Evolutionary conservation across 2,329 filamentous ascomycete genomes (phyloP), one percentile per base, ranked within the genome.

Genomic region (Alternaria dauci): DNA sequence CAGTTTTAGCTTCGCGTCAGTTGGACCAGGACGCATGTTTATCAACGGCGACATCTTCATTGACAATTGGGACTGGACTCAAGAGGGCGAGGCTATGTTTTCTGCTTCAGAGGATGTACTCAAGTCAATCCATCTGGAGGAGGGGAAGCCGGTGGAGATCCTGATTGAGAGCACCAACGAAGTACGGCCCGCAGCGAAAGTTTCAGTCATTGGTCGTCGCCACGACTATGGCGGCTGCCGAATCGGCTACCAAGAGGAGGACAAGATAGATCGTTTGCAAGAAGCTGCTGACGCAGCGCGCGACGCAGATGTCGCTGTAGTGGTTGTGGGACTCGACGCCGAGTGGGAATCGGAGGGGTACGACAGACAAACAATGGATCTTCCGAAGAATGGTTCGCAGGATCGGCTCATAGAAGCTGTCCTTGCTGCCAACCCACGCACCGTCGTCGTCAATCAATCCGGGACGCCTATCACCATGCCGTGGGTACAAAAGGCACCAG

Each of bases 291-390:
- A 85, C 28, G 81, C 91, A 7, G 92, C 92, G 30, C 85, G 84
- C 72, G 83, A 86, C 42, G 89, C 89, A 1, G 91, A 94, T 58
- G 90, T 94, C 72, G 92, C 94, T 48, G 85, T 95, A 62, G 82
- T 95, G 55, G 91, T 91, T 72, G 89, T 89, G 2, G 92, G 92
- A 2, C 84, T 95, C 48, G 94, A 93, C 71, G 86, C 86, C 6
- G 90, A 92, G 73, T 92, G 89, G 89, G 90, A 92, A 72, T 91
- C 89, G 2, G 90, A 91, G 71, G 89, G 89, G 25, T 83, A 86
- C 39, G 89, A 91, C 72, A 83, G 88, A 43, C 82, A 86, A 64
- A 86, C 82, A 12, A 88, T 89, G 85, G 85, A 87, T 64, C 79
- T 89, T 9, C 86, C 87, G 4, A 79, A 78, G 59, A 63, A 79